phyloP scores from a whole-genome alignment of 192 early-diverging fungal genomes.

The Haplosporangium gracile region DNA sequence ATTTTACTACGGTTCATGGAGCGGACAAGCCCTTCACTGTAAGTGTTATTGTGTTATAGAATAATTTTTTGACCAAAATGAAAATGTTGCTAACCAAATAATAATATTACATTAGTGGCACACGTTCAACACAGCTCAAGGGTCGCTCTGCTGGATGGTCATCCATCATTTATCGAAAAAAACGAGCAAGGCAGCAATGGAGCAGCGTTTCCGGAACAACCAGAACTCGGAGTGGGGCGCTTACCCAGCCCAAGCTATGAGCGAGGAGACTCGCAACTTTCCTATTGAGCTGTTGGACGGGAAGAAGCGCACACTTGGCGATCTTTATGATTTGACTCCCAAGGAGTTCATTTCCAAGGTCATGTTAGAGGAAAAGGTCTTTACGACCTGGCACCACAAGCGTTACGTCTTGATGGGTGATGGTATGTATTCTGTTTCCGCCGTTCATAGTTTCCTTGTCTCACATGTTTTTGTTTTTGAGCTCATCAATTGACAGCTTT shows the following conservation, averaged over 20 bases:
- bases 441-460: not conserved
- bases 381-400: constrained; percentile 3
- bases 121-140: constrained; percentile 7
- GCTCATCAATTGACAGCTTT: not conserved
- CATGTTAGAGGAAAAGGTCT: constrained; percentile 18
- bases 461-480: not conserved
- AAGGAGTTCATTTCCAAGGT: constrained; percentile 9
- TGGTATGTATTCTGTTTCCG: not conserved
- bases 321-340: constrained; percentile 1
- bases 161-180: not conserved
- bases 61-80: no score
- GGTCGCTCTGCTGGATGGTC: constrained; percentile 22
- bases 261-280: not conserved
- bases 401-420: constrained; percentile 15
- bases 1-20: not conserved
- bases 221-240: constrained; percentile 24
- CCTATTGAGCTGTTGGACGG: not conserved
- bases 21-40: constrained; percentile 16
- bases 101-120: constrained; percentile 13
- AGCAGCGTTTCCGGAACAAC: not conserved
- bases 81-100: not conserved
- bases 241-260: not conserved
- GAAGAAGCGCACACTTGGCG: not conserved
- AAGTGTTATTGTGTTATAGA: not conserved
- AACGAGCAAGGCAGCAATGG: not conserved